Evolutionary conservation across 2,329 filamentous ascomycete species (phyloP).

Genomic region (Ceratocystis variospora): DNA sequence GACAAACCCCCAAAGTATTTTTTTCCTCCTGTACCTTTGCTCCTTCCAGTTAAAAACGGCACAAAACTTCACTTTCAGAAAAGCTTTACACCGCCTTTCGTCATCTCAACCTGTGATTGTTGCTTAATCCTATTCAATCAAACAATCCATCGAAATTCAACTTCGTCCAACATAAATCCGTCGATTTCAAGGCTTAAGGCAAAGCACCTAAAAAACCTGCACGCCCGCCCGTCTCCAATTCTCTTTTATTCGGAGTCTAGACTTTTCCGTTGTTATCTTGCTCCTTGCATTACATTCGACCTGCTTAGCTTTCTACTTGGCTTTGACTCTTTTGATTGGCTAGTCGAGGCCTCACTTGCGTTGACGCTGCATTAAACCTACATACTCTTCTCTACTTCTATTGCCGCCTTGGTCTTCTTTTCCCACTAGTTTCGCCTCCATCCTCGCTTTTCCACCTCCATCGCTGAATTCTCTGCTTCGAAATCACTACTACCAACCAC

Average conservation of each 20-base stretch:
- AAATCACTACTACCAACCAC: not conserved
- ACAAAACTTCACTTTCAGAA: no score
- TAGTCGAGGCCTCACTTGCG: not conserved
- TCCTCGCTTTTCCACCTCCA: not conserved
- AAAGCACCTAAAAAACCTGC: not conserved
- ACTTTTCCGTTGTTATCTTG: not conserved
- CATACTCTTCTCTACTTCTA: not conserved
- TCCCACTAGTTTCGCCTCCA: not conserved
- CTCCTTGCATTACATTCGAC: not conserved
- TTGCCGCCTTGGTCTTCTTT: not conserved
- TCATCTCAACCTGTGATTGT: no score
- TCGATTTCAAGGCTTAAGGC: not conserved
- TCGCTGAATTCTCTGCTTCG: not conserved
- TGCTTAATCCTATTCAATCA: no score
- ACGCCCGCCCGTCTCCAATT: conserved; percentile 4
- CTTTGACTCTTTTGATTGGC: conserved; percentile 1
- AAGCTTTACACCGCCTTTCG: no score
- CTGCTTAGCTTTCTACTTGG: not conserved
- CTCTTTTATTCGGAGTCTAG: not conserved
- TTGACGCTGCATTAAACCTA: not conserved
- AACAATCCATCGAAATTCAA: no score
- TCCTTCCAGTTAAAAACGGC: not conserved
- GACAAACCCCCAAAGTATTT: not conserved
- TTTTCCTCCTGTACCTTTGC: not conserved
- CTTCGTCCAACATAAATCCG: not conserved